Evolutionary conservation across 2,329 filamentous ascomycete species (phyloP), one percentile per base, ranked within the genome.

Genomic region (Cladosporium austrohemisphaericum): DNA sequence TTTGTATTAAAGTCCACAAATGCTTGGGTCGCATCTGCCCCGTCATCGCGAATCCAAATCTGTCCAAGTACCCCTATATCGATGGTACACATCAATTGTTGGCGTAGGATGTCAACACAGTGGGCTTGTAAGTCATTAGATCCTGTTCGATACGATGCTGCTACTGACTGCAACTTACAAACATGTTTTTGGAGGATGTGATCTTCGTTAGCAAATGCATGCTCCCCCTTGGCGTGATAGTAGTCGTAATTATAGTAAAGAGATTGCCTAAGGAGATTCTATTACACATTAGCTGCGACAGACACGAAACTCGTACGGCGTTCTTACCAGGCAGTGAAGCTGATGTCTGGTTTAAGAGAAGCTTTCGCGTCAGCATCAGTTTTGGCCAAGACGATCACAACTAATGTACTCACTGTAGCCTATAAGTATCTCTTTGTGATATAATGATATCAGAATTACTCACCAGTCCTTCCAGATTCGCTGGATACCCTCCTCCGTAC

Each of bases 1-100:
- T 70, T 68, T 0, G 80, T 83, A 57, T 81, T 80, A 65, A 84
- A 84, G 60, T 84, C 79, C 2, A 80, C 78, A 54, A 80, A 83
- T 1, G 78, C 71, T 35, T 68, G 65, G 0, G 74, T 71, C 2
- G 40, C 38, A 5, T 55, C 28, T 13, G 31, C 33, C 7, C 69
- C 63, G 1, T 69, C 57, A 3, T 64, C 61, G 19, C 78, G 68
- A 26, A 74, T 75, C 80, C 80, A 84, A 5, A 84, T 73, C 56
- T 84, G 79, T 10, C 80, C 80, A 0, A 84, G 69, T 0, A 84
- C 73, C 1, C 74, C 80, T 2, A 79, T 75, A 55, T 84, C 81
- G 16, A 77, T 70, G 22, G 75, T 78, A 63, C 81, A 84, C 78
- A 83, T 83, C 11, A 84, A 69, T 13, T 81, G 76, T 59, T 84